These are phyloP conservation scores for Coemansia erecta DNA, from an alignment of 192 early-diverging fungal species.

Conservation along the genomic window DNA sequence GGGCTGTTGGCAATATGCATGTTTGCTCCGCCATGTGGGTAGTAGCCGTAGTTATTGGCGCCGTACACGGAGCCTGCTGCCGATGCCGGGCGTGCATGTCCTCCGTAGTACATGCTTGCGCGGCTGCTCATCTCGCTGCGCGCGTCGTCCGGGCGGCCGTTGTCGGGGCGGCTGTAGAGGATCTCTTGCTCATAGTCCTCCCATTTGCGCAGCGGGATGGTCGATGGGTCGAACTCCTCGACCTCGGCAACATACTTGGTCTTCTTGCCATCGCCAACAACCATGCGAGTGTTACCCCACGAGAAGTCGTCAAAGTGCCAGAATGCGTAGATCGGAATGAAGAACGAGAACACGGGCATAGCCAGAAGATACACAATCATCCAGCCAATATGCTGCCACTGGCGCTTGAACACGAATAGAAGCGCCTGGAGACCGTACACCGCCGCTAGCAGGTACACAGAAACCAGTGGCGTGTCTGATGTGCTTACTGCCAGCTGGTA, in stretches of 20 bases:
- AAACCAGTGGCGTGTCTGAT: constrained; percentile 71
- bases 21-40: constrained; percentile 33
- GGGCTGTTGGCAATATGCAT: constrained; percentile 35
- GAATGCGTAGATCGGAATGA: constrained; percentile 89
- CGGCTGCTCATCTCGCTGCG: constrained; percentile 57
- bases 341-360: constrained; percentile 89
- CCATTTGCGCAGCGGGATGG: constrained; percentile 82
- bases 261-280: constrained; percentile 81
- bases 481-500: constrained; percentile 63
- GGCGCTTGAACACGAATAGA: constrained; percentile 85
- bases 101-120: constrained; percentile 55
- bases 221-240: constrained; percentile 73
- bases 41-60: constrained; percentile 49
- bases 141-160: constrained; percentile 40
- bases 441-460: constrained; percentile 80
- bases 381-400: constrained; percentile 95
- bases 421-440: constrained; percentile 90
- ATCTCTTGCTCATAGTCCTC: constrained; percentile 76
- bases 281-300: constrained; percentile 97
- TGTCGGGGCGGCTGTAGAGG: constrained; percentile 26
- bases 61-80: constrained; percentile 45
- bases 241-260: constrained; percentile 60
- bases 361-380: constrained; percentile 97
- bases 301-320: constrained; percentile 99
- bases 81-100: constrained; percentile 43